Percentiles rank a stretch among this genome's conserved stretches.
phyloP scores from a whole-genome alignment of 306 rosid genomes.

The Cicer arietinum region DNA sequence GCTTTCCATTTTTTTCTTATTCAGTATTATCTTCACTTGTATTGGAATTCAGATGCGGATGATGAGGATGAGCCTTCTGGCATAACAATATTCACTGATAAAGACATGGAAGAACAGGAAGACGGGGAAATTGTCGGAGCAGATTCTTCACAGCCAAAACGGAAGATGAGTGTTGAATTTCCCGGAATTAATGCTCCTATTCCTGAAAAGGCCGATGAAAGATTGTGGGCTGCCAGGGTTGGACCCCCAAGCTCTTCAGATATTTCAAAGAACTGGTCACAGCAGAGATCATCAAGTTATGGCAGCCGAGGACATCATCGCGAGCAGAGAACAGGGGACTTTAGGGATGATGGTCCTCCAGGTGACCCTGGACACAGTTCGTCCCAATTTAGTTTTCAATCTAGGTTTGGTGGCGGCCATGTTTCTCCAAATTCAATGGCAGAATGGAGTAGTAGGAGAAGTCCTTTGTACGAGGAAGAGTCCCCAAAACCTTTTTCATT shows the following conservation, averaged over 20 bases:
- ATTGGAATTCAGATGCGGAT: slow-evolving; percentile 65
- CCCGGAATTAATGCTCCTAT: slow-evolving; percentile 93
- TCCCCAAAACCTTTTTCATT: slow-evolving; percentile 43
- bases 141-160: slow-evolving; percentile 50
- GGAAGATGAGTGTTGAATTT: slow-evolving; percentile 72
- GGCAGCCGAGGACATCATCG: slow-evolving; percentile 64
- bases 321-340: slow-evolving; percentile 67
- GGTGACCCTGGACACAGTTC: slow-evolving; percentile 67
- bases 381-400: slow-evolving; percentile 57
- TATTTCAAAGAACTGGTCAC: slow-evolving; percentile 58
- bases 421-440: slow-evolving; percentile 47
- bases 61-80: slow-evolving; percentile 92
- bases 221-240: slow-evolving; percentile 64
- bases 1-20: slow-evolving; percentile 25
- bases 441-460: slow-evolving; percentile 66
- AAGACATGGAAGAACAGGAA: slow-evolving; percentile 72
- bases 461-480: slow-evolving; percentile 57
- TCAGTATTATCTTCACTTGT: slow-evolving; percentile 10
- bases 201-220: slow-evolving; percentile 80
- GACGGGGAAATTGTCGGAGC: slow-evolving; percentile 87
- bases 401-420: slow-evolving; percentile 62
- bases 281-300: slow-evolving; percentile 58
- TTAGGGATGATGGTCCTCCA: slow-evolving; percentile 80
- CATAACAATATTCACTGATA: slow-evolving; percentile 74
- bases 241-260: slow-evolving; percentile 53